Conservation (phyloP, 2,329 filamentous ascomycete species). For the Didymella glomerata region DNA sequence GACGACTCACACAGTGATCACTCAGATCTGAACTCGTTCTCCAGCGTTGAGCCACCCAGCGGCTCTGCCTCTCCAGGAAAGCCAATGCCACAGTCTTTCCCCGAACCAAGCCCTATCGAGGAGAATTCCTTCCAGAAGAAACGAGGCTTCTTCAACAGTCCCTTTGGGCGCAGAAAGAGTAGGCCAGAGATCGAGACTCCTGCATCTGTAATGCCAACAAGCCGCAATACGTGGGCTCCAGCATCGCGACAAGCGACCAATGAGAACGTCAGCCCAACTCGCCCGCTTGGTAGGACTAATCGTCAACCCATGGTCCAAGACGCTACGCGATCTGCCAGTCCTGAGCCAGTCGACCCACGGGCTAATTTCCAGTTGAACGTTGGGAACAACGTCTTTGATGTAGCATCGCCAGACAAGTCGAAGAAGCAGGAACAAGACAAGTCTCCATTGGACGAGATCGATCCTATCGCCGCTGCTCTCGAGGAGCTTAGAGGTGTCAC, state of each 20-base stretch:
- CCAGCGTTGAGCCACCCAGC: slow-evolving; percentile 81
- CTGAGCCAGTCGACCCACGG: slow-evolving; percentile 87
- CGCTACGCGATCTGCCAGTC: slow-evolving; percentile 54
- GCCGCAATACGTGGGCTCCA: slow-evolving; percentile 64
- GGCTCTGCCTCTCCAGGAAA: slow-evolving; percentile 79
- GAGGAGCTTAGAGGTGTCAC: slow-evolving; percentile 89
- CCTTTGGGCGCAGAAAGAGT: slow-evolving; percentile 88
- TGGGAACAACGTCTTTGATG: slow-evolving; percentile 94
- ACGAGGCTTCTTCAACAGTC: slow-evolving; percentile 92
- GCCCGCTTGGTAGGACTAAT: slow-evolving; percentile 44
- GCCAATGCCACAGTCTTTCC: slow-evolving; percentile 41
- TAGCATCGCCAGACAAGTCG: slow-evolving; percentile 76
- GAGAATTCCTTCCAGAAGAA: slow-evolving; percentile 68
- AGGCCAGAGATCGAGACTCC: slow-evolving; percentile 75
- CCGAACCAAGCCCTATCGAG: slow-evolving; percentile 38
- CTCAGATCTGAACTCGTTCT: slow-evolving; percentile 87
- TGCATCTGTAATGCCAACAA: slow-evolving; percentile 50
- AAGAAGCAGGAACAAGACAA: slow-evolving; percentile 57
- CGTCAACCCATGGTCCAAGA: slow-evolving; percentile 44
- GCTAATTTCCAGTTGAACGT: slow-evolving; percentile 93
- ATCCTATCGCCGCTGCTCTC: slow-evolving; percentile 90
- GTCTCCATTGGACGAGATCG: slow-evolving; percentile 68
- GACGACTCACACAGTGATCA: slow-evolving; percentile 93
- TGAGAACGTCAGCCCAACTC: slow-evolving; percentile 57
- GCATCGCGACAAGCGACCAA: slow-evolving; percentile 46